phyloP scores from a whole-genome alignment of 2,329 filamentous ascomycete genomes.

The Dendrostoma leiphaemia region DNA sequence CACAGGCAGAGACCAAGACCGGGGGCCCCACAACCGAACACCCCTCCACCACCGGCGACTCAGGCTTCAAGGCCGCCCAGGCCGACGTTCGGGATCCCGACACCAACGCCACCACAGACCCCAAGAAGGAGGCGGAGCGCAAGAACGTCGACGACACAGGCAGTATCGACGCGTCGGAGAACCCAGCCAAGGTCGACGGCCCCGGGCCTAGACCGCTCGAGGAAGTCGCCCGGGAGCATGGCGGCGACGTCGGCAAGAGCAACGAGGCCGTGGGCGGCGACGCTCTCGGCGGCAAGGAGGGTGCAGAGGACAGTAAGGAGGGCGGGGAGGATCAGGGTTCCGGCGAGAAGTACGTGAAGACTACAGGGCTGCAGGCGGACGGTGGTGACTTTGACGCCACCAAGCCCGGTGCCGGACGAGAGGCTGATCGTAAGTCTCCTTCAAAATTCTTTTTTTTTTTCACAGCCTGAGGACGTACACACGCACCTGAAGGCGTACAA shows the following conservation, averaged over 20 bases:
- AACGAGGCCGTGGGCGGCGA: not conserved
- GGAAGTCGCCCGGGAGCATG: conserved; percentile 31
- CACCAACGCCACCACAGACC: conserved; percentile 32
- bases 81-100: conserved; percentile 39
- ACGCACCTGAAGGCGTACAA: too few relatives aligned
- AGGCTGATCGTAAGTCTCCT: conserved; percentile 60
- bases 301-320: not conserved
- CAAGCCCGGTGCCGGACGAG: conserved; percentile 61
- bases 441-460: not conserved
- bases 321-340: conserved; percentile 42
- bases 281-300: not conserved
- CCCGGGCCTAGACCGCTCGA: conserved; percentile 43
- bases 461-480: too few relatives aligned
- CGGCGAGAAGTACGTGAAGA: conserved; percentile 56
- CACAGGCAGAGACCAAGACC: not conserved
- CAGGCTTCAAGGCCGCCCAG: conserved; percentile 29
- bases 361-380: conserved; percentile 58
- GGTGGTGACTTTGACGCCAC: conserved; percentile 67
- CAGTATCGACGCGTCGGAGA: conserved; percentile 31
- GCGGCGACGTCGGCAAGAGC: conserved; percentile 28
- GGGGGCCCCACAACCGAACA: conserved; percentile 24
- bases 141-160: conserved; percentile 35
- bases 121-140: conserved; percentile 22
- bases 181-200: conserved; percentile 35
- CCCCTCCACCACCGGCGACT: conserved; percentile 27